A percentile compares a stretch with the other conserved stretches of the same genome.
phyloP scores from a whole-genome alignment of 495 filamentous ascomycete species.

The Daldinia loculata region DNA sequence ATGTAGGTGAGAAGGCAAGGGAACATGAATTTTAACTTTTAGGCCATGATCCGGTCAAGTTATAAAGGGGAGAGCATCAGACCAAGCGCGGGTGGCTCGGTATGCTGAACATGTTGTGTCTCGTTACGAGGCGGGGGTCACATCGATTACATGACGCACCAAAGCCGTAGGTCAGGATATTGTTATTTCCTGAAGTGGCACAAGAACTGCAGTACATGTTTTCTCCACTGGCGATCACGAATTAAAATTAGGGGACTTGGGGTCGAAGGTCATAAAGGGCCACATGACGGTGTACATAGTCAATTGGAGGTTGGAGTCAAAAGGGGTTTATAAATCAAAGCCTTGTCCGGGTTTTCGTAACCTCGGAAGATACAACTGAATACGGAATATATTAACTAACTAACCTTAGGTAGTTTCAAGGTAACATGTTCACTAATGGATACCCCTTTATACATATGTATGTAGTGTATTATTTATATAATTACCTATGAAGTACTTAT shows the following conservation, averaged over 20 bases:
- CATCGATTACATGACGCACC: conserved; percentile 3
- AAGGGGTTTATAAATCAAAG: not conserved
- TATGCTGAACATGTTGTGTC: not conserved
- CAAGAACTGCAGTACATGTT: not conserved
- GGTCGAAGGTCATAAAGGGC: not conserved
- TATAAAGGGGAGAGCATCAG: not conserved
- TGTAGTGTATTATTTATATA: too few relatives aligned
- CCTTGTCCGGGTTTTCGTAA: not conserved
- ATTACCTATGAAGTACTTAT: too few relatives aligned
- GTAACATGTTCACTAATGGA: not conserved
- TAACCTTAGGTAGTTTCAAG: not conserved
- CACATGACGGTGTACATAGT: conserved; percentile 1
- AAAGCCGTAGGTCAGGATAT: not conserved
- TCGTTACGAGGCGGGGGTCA: conserved; percentile 2
- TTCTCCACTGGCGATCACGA: not conserved
- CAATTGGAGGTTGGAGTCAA: not conserved
- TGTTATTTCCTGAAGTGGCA: not conserved
- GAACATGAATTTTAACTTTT: not conserved
- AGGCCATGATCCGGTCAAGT: not conserved
- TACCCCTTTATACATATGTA: too few relatives aligned
- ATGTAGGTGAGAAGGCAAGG: not conserved
- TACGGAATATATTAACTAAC: not conserved
- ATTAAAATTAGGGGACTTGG: not conserved
- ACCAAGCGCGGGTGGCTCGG: not conserved
- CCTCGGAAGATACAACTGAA: not conserved